Evolutionary conservation across 2,329 filamentous ascomycete genomes (phyloP).

Genomic region (Ustulina deusta): DNA sequence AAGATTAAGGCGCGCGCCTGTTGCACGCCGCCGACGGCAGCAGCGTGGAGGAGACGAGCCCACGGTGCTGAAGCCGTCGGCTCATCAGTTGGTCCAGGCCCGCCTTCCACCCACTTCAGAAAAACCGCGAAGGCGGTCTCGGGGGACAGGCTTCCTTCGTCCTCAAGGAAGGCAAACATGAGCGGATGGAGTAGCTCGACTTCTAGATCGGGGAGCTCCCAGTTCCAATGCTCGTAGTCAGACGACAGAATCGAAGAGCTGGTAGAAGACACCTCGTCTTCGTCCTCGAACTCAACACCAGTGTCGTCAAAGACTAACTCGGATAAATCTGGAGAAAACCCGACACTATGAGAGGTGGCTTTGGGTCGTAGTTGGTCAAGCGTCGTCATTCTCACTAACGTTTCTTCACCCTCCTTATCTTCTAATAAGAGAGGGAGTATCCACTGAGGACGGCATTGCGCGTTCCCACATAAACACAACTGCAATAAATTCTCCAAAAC

Average conservation of each 20-base stretch:
- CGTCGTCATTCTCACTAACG: not conserved
- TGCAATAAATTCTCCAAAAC: not conserved
- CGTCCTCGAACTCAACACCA: not conserved
- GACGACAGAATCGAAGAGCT: not conserved
- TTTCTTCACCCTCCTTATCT: not conserved
- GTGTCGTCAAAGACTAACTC: not conserved
- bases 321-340: not conserved
- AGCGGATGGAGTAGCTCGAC: not conserved
- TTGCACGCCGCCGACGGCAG: not conserved
- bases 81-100: not conserved
- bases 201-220: not conserved
- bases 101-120: not conserved
- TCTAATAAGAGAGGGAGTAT: not conserved
- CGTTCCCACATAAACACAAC: not conserved
- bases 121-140: constrained; percentile 1
- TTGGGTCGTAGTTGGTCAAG: not conserved
- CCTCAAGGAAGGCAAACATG: not conserved
- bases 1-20: not conserved
- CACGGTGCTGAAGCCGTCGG: not conserved
- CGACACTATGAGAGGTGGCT: not conserved
- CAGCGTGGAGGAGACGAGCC: constrained; percentile 2
- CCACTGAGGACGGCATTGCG: not conserved
- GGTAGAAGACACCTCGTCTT: not conserved
- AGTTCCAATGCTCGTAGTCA: constrained; percentile 4
- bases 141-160: not conserved